Percentiles rank a stretch among this genome's conserved stretches.
Evolutionary conservation across 2,329 filamentous ascomycete genomes (phyloP).

Genomic region (Botrytis sinoallii): DNA sequence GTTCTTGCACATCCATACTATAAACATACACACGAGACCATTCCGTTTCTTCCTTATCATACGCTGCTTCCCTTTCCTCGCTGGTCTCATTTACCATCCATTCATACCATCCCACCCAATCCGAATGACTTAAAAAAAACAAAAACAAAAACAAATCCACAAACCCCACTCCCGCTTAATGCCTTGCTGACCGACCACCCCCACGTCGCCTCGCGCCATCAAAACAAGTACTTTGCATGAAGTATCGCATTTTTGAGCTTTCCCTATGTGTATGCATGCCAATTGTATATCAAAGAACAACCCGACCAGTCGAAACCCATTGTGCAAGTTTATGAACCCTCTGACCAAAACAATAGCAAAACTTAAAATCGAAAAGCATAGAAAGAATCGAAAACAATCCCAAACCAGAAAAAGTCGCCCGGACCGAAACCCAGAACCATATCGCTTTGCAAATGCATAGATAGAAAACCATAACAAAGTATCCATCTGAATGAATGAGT

Average conservation of each 20-base stretch:
- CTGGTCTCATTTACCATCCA: conserved; percentile 14
- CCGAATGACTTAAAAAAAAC: neutral
- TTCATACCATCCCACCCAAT: conserved; percentile 5
- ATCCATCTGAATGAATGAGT: conserved; percentile 23
- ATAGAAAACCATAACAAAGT: conserved; percentile 28
- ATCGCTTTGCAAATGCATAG: conserved; percentile 34
- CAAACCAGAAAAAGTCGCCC: conserved; percentile 18
- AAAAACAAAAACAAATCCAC: neutral
- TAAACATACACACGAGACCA: conserved; percentile 12
- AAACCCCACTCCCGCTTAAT: conserved; percentile 14
- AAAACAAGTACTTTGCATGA: conserved; percentile 14
- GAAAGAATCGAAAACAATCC: conserved; percentile 21
- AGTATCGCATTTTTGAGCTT: conserved; percentile 10
- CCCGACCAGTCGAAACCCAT: conserved; percentile 16
- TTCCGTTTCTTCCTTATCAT: conserved; percentile 13
- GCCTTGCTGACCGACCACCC: conserved; percentile 7
- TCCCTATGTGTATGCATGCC: conserved; percentile 21
- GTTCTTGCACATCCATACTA: conserved; percentile 7
- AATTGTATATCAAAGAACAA: conserved; percentile 21
- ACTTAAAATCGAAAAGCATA: neutral
- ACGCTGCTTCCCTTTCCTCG: conserved; percentile 3
- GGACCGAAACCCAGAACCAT: conserved; percentile 25
- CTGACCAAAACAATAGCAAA: conserved; percentile 18
- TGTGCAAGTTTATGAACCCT: conserved; percentile 20
- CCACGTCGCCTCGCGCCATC: conserved; percentile 10